phyloP scores from a whole-genome alignment of 2,329 filamentous ascomycete species.

The Elsinoe batatas region DNA sequence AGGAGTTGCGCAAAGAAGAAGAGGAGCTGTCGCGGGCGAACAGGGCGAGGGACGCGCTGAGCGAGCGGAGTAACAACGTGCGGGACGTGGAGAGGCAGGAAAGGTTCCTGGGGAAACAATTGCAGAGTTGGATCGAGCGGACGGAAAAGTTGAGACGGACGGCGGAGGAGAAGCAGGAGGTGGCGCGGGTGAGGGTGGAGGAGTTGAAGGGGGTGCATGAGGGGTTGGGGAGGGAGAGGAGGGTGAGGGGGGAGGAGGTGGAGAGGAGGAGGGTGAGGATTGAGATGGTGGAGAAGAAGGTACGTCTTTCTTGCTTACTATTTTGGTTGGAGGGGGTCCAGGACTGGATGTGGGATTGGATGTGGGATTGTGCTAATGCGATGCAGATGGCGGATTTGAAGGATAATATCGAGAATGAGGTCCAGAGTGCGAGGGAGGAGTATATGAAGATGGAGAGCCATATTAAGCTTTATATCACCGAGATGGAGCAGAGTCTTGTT shows the following conservation, averaged over 20 bases:
- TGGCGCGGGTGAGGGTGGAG: conserved; percentile 82
- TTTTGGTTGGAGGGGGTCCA: too few species aligned
- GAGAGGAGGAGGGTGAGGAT: conserved; percentile 87
- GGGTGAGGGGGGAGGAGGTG: conserved; percentile 82
- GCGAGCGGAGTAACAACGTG: conserved; percentile 79
- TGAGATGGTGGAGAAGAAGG: conserved; percentile 98
- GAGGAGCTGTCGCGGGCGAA: conserved; percentile 74
- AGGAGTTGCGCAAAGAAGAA: conserved; percentile 82
- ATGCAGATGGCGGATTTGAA: conserved; percentile 89
- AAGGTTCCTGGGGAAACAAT: conserved; percentile 69
- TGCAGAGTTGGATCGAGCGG: conserved; percentile 75
- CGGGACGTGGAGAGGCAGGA: conserved; percentile 87
- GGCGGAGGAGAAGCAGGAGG: conserved; percentile 68
- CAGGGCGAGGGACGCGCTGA: conserved; percentile 75
- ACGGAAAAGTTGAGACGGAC: conserved; percentile 75
- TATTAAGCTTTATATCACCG: conserved; percentile 93
- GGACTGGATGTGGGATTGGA: neutral
- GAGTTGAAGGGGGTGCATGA: conserved; percentile 72
- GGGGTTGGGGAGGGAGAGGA: conserved; percentile 71
- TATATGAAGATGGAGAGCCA: conserved; percentile 97
- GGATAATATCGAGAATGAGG: conserved; percentile 92
- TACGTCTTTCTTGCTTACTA: conserved; percentile 31
- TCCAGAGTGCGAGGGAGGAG: conserved; percentile 81
- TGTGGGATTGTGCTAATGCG: conserved; percentile 18
- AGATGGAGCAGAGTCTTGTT: conserved; percentile 87